Evolutionary conservation across 2,329 filamentous ascomycete genomes (phyloP), one percentile per base, ranked within the genome.

Genomic region (Sporothrix variecibatus): DNA sequence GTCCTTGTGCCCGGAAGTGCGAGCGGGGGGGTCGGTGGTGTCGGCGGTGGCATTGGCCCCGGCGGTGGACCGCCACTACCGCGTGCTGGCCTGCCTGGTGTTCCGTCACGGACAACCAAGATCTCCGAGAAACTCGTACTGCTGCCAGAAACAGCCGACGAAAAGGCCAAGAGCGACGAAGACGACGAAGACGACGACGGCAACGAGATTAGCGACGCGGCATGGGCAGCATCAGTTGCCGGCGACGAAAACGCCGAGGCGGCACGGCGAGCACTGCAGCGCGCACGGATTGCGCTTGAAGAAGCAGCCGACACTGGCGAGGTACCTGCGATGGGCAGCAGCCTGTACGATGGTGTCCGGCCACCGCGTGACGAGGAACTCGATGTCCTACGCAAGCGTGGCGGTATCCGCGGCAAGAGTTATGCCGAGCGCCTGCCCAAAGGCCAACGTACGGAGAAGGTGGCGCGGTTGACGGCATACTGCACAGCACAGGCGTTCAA

Each of bases 71-170:
- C 78, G 28, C 79, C 80, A 3, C 78, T 79, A 7, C 75, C 76
- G n/a, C 76, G 80, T 8, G 78, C 78, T 3, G 87, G 87, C 75
- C 84, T 85, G 78, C 87, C 89, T 73, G 87, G 86, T 62, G 84
- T 98, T 77, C 96, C 95, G 0, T 92, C 94, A 6, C 89, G 96
- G 72, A 97, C 94, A 51, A 97, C 94, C 38, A 98, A 98, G 82
- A 92, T 97, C 77, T 97, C 94, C 82, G 94, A 98, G 85, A 98
- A 98, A 83, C 87, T 99, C n/a, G 96, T 99, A 0, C 86, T 98
- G 49, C 87, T 99, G 17, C 96, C 96, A 0, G 95, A 98, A 80
- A 92, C 74, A 26, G 71, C 43, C 26, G 40, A 69, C 46, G 88
- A 88, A 9, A 60, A 72, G 38, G 72, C 28, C 17, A 51, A 72